Evolutionary conservation across 2,329 filamentous ascomycete species (phyloP), one percentile per base, ranked within the genome.

Genomic region (Botryosphaeria dothidea): DNA sequence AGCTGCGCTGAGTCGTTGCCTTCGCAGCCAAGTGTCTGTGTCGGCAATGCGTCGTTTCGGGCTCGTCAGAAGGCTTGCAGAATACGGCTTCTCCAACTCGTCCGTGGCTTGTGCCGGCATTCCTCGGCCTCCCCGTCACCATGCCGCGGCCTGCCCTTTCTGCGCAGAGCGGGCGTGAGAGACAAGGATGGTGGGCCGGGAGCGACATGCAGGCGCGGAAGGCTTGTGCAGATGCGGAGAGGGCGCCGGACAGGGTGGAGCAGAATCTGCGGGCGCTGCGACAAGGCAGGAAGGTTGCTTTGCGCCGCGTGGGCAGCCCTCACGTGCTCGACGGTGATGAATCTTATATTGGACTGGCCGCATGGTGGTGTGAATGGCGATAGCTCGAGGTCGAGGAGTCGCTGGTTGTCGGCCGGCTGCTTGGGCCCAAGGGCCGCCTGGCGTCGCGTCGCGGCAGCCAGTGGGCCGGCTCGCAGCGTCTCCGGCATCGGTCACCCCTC

Each of bases 221-320:
- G 56, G 43, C 56, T 41, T 38, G 46, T 38, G 38, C 56, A 31
- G 27, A 60, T 60, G 56, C 41, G 56, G 56, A 60, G 56, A 5
- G 21, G 25, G 41, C 29, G 56, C 56, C 56, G 56, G 38, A 21
- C 41, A 25, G n/a, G 25, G 56, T 60, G 56, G 56, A 38, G 38
- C 25, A 13, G 54, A n/a, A n/a, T n/a, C n/a, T n/a, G n/a, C n/a
- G n/a, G 54, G 21, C 19, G n/a, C 38, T 15, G 54, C 54, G 25
- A 46, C 56, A n/a, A 46, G 56, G 56, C 56, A 60, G 56, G 56
- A 60, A 60, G 56, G 56, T 60, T 60, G 56, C 38, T 46, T 11
- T 34, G 41, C 41, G 23, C 9, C n/a, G 56, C 19, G 56, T 17
- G 56, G 27, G 38, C 27, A 11, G 56, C 2, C 56, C 6, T 31